Evolutionary conservation across 2,329 filamentous ascomycete genomes (phyloP), one percentile per base, ranked within the genome.

Genomic region (Fusarium phyllophilum): DNA sequence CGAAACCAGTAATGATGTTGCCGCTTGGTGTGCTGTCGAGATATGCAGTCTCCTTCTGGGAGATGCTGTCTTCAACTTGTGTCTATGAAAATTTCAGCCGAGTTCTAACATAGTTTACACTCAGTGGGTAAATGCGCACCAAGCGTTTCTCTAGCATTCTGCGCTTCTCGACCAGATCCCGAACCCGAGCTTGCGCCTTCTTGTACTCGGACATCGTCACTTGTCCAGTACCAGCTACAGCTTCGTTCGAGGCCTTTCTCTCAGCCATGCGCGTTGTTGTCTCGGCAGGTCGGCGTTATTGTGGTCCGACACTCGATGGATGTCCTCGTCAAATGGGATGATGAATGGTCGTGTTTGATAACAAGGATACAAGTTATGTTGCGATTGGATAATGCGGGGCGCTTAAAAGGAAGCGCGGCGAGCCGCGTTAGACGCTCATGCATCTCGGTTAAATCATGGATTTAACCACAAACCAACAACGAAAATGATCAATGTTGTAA

Each of bases 1-100:
- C 96, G 82, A 99, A 99, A 29, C 96, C 96, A 55, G 94, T 95
- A 81, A 99, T 96, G 80, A 99, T 98, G 85, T 99, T 99, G 49
- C 96, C 96, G 77, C 88, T 90, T 20, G 91, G 92, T 9, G 95
- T 97, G 78, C 94, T 94, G 82, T 98, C 96, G 58, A 99, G 90
- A 82, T 99, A 99, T 24, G 92, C 89, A 66, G 92, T 90, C 82
- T 99, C 96, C 79, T 94, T 92, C 73, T 92, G 91, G 80, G 89
- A 91, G 78, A 99, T 98, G 74, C 89, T 89, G 56, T 97, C 94
- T 85, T 99, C 96, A 66, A 85, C 76, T 49, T 82, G 79, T 12
- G 77, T 79, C 83, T 85, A 58, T 14, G 22, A 12, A 55, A 22
- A 48, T 41, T 45, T 81, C 60, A 79, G 72, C 42, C 59, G 17